Base-by-base conservation (phyloP, 371 early-diverging fungal species). In the Zancudomyces culisetae region DNA sequence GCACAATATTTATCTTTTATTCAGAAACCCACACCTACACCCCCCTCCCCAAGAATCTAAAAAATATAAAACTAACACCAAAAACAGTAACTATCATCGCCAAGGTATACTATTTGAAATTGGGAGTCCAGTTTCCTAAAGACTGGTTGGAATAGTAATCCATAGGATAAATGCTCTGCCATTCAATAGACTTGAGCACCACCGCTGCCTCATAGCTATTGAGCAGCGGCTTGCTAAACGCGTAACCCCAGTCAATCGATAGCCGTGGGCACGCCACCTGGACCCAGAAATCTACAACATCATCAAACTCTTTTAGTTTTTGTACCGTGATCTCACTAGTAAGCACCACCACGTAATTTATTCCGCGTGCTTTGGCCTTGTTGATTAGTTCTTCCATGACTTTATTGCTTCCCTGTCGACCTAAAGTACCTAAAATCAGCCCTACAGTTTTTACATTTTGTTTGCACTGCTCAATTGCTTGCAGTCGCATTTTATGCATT, bases 181-280 rank as follows among this genome's bases (percentile, higher is more conserved):
- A 92, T 45, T 77, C 75, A 10, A 70, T 66, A 21, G 77, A 68
- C 45, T 80, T 84, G 39, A 97, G 68, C 0, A 78, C 85, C 35
- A 91, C 86, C 0, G 90, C 83, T 10, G 90, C 90, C 69, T 99
- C 99, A 63, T 97, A 99, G 0, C 98, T 95, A 13, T 87, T 87
- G 35, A 99, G 65, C 40, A 99, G 68, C 15, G 99, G 98, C 59
- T 83, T 91, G 2, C 76, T 63, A 66, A 94, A 99, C 0, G 90
- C 83, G 62, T 87, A 88, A 1, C 99, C 99, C 99, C 99, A 99
- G 70, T 99, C 99, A 39, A 98, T 98, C 2, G 93, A 92, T 41
- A 99, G 71, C 21, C 99, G 68, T 29, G 99, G 99, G 65, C 99
- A 99, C 0, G 93, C 87, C 43, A 96, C 81, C 65, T 99, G 99